Percentiles rank a stretch among this genome's conserved stretches.
These are phyloP conservation scores for Corylus avellana DNA, from an alignment of 306 rosid genomes.

Conservation along the genomic window DNA sequence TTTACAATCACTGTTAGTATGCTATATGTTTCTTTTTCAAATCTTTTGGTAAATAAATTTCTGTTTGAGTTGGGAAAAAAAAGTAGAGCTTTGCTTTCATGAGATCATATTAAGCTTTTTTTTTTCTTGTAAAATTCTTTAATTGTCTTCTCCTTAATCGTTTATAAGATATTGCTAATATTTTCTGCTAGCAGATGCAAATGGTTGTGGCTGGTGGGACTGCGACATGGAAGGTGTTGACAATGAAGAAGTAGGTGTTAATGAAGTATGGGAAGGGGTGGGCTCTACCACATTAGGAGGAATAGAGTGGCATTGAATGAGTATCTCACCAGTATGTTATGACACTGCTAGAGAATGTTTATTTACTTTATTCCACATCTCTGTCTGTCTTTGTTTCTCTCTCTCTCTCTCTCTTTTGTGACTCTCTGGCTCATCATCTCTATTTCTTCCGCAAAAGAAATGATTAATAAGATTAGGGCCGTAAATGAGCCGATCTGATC, in stretches of 20 bases:
- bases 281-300: conserved; percentile 92
- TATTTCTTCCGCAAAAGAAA: not conserved
- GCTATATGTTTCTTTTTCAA: not conserved
- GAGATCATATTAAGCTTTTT: not conserved
- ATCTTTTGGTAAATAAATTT: not conserved
- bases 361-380: not conserved
- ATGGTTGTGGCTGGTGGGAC: conserved; percentile 97
- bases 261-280: conserved; percentile 95
- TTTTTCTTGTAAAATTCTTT: conserved; percentile 1
- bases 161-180: conserved; percentile 2
- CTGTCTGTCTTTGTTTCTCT: not conserved
- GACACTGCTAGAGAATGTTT: not conserved
- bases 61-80: not conserved
- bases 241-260: conserved; percentile 69
- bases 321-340: not conserved
- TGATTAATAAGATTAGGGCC: not conserved
- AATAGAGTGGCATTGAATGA: conserved; percentile 70
- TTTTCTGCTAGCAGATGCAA: conserved; percentile 53
- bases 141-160: not conserved
- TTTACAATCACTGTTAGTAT: conserved; percentile 79
- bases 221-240: conserved; percentile 85
- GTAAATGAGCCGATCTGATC: too few species aligned
- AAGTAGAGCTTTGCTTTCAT: not conserved
- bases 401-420: not conserved
- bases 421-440: not conserved